Percentiles rank a stretch among this genome's conserved stretches.
Evolutionary conservation across 768 basidiomycete species (phyloP).

Genomic region (Multifurca ochricompacta): DNA sequence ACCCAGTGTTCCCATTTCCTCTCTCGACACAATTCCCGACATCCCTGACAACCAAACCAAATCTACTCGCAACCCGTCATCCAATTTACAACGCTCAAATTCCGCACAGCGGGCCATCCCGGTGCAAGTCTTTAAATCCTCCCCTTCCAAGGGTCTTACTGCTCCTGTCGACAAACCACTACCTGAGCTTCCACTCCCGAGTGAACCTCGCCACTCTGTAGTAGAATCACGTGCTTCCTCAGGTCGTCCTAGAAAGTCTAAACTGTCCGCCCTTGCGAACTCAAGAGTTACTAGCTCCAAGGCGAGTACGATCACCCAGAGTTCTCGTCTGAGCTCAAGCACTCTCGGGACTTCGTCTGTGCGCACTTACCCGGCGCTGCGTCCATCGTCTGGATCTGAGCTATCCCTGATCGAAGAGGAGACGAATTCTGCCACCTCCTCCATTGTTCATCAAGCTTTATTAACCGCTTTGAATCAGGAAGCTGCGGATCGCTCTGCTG

Average conservation of each 20-base stretch:
- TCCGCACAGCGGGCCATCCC: constrained; percentile 10
- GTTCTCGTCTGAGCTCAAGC: constrained; percentile 27
- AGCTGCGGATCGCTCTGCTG: constrained; percentile 34
- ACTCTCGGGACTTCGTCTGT: constrained; percentile 50
- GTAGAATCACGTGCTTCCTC: constrained; percentile 13
- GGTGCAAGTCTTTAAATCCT: constrained; percentile 17
- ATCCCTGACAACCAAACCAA: constrained; percentile 47
- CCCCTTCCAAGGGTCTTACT: not conserved
- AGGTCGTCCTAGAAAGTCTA: constrained; percentile 40
- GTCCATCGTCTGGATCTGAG: constrained; percentile 56
- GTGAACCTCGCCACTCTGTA: constrained; percentile 21
- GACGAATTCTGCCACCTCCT: constrained; percentile 42
- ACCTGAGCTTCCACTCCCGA: constrained; percentile 26
- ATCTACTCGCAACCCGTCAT: constrained; percentile 26
- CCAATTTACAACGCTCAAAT: not conserved
- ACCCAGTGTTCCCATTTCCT: constrained; percentile 29
- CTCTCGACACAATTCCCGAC: constrained; percentile 45
- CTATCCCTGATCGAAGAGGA: constrained; percentile 21
- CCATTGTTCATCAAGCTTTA: constrained; percentile 58
- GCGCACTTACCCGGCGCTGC: constrained; percentile 64
- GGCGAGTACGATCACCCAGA: constrained; percentile 45
- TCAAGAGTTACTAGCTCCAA: constrained; percentile 33
- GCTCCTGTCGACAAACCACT: constrained; percentile 19
- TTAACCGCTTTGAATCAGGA: constrained; percentile 60
- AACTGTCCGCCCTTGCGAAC: constrained; percentile 60